A percentile compares a stretch with the other conserved stretches of the same genome.
Conservation (phyloP, 148 eudicot genomes). For the Rhododendron williamsianum region DNA sequence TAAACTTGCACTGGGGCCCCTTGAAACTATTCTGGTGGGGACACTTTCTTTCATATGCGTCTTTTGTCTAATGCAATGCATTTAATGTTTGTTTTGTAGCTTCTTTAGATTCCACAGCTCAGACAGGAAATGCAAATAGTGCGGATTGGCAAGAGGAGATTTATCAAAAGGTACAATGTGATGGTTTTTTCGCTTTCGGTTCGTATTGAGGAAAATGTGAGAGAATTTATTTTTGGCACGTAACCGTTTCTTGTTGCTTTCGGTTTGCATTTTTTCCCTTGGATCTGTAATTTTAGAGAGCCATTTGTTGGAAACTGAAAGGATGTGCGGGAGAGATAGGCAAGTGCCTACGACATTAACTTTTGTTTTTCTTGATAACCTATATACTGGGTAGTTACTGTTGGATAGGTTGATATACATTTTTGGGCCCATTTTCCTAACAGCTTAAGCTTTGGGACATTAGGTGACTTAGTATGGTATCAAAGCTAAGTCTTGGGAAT, state of each 20-base stretch:
- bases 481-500: neutral
- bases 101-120: constrained; percentile 80
- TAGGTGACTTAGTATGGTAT: neutral
- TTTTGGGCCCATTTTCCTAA: neutral
- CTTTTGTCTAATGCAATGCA: neutral
- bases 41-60: neutral
- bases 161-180: constrained; percentile 67
- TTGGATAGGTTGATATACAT: neutral
- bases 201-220: neutral
- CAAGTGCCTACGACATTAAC: neutral
- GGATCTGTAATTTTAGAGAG: neutral
- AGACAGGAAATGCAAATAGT: constrained; percentile 49
- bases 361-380: neutral
- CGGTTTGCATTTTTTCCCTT: neutral
- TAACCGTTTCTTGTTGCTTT: neutral
- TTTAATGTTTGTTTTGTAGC: constrained; percentile 33
- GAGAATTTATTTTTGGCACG: neutral
- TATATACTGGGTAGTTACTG: neutral
- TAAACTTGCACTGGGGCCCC: neutral
- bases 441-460: neutral
- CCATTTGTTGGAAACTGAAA: neutral
- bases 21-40: neutral
- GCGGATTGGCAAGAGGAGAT: constrained; percentile 95
- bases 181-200: neutral
- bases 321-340: neutral